Evolutionary conservation across 805 yeast species (phyloP), one percentile per base, ranked within the genome.

Genomic region (Kurtzmaniella cleridarum): DNA sequence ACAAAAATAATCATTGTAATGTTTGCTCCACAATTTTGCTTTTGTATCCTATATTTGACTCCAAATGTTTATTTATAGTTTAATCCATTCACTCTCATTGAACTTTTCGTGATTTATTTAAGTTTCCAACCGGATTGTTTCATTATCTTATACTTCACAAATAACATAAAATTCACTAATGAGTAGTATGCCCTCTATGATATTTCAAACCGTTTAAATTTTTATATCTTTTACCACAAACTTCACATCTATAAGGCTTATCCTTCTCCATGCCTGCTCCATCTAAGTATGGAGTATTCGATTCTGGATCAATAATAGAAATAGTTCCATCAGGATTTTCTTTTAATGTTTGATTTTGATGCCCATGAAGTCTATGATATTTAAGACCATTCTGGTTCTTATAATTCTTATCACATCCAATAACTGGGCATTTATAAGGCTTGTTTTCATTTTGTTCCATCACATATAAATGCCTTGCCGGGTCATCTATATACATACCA

Each of bases 141-240:
- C 24, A 20, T 20, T 20, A 5, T 20, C 24, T 20, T 20, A 5
- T 8, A 5, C 24, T 20, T 8, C 24, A 20, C 8, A 20, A 14
- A 29, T 24, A 8, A 42, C n/a, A n/a, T n/a, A n/a, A n/a, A n/a
- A n/a, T n/a, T 15, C 8, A 12, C 51, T 61, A 90, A 69, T 91
- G 98, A 32, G 98, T 91, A n/a, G 97, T 81, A 64, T 93, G 98
- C 16, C 96, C 98, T 53, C 97, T 78, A 63, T 93, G 98, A 62
- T 93, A 93, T 64, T 93, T 93, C 62, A 93, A 73, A 20, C 98
- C 98, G 60, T 93, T 93, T 54, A 93, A 70, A 57, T 93, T 93
- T 73, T 93, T 93, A 69, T 93, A 93, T 41, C 98, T 71, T 65
- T 91, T 93, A 42, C 98, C 98, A 66, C 98, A 93, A 32, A 91